Evolutionary conservation across 2,329 filamentous ascomycete species (phyloP), one percentile per base, ranked within the genome.

Genomic region (Beauveria brongniartii): DNA sequence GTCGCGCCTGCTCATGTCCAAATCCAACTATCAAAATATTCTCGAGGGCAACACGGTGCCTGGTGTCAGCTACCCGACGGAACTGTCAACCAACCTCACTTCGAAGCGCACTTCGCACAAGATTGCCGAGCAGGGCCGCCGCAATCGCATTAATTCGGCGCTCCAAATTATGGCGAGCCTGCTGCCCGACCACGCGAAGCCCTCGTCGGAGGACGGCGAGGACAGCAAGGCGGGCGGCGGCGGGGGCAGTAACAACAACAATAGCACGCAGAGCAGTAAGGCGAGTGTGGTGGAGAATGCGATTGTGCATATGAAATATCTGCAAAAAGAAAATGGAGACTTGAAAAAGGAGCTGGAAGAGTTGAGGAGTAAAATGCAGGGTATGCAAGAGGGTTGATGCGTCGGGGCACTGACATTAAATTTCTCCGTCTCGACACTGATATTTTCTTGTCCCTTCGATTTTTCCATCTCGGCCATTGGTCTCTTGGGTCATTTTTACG

Each of bases 11-110:
- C 81, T 99, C 30, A 90, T 92, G 41, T 91, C 90, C 18, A 97
- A 97, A 72, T 97, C 93, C 2, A 99, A 99, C 70, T 99, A 99
- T 69, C 93, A 97, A 69, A 96, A 97, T 68, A 94, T 99, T 43
- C 77, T 99, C 12, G 94, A 97, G 72, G 94, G 94, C 54, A 97
- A 92, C 55, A 87, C 88, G 61, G 85, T 97, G 1, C 92, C 92
- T 0, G 93, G 93, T 14, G 89, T 97, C 14, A 89, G 89, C 1
- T 97, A 97, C 67, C 92, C 93, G 0, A 91, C 90, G 67, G 90
- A 92, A 56, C 80, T 99, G 47, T 96, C 92, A 7, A 95, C 92
- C 24, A 96, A 96, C 65, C 78, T 99, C 28, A 97, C 92, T 0
- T 96, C 92, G 3, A 99, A 99, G 77, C 88, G 93, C 58, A 97